These are phyloP conservation scores for Fusarium caatingaense DNA, from an alignment of 2,329 filamentous ascomycete genomes.

Conservation along the genomic window DNA sequence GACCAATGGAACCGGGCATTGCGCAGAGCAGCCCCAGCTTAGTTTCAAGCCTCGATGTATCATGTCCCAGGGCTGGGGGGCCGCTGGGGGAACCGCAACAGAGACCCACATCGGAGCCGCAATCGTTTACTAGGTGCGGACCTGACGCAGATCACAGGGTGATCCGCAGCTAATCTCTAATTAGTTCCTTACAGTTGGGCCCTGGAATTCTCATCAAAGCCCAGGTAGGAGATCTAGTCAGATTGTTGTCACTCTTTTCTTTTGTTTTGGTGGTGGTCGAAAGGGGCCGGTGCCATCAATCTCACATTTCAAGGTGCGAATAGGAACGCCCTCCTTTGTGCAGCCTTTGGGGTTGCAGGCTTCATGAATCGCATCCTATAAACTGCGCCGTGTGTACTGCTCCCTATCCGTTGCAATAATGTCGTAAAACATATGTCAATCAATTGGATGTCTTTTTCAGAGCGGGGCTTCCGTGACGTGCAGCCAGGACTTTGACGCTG, in stretches of 20 bases:
- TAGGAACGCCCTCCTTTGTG: slow-evolving; percentile 1
- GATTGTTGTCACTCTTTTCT: background rate
- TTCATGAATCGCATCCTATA: slow-evolving; percentile 13
- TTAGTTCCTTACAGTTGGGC: slow-evolving; percentile 18
- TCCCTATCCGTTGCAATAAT: background rate
- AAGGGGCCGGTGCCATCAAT: slow-evolving; percentile 23
- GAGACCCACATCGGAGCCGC: slow-evolving; percentile 46
- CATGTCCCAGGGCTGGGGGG: slow-evolving; percentile 38
- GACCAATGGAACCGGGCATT: background rate
- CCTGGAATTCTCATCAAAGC: slow-evolving; percentile 23
- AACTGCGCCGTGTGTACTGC: background rate
- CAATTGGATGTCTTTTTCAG: background rate
- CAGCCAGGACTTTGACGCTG: background rate
- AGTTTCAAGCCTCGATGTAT: slow-evolving; percentile 22
- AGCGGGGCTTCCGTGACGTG: background rate
- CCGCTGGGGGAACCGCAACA: slow-evolving; percentile 45
- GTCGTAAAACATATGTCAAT: background rate
- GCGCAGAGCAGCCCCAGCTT: slow-evolving; percentile 2
- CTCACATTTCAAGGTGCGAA: slow-evolving; percentile 9
- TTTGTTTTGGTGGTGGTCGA: slow-evolving; percentile 12
- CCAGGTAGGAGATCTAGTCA: background rate
- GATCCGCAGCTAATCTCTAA: slow-evolving; percentile 42
- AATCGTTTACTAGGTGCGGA: slow-evolving; percentile 26
- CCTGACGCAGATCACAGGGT: slow-evolving; percentile 42
- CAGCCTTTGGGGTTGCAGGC: background rate